Evolutionary conservation across 805 yeast genomes (phyloP).

Genomic region (Myxozyma neglecta): DNA sequence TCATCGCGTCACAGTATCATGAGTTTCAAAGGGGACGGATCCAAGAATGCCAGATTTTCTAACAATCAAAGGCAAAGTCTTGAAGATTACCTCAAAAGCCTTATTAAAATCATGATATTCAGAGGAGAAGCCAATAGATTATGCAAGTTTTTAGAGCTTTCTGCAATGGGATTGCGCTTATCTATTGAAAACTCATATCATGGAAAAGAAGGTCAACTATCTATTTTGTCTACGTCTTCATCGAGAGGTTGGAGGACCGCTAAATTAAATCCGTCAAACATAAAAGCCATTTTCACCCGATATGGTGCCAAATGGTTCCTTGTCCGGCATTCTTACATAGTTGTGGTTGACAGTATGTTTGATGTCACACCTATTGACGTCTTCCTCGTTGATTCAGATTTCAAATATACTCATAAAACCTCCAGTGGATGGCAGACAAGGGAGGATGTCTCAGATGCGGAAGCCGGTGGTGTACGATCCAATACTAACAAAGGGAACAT

Average conservation of each 20-base stretch:
- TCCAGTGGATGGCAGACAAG: slow-evolving; percentile 20
- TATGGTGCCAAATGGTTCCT: slow-evolving; percentile 92
- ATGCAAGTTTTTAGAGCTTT: slow-evolving; percentile 84
- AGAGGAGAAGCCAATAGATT: slow-evolving; percentile 79
- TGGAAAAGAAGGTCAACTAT: slow-evolving; percentile 87
- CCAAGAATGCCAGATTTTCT: slow-evolving; percentile 16
- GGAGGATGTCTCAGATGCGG: slow-evolving; percentile 3
- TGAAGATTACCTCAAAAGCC: slow-evolving; percentile 64
- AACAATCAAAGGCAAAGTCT: slow-evolving; percentile 43
- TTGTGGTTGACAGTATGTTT: slow-evolving; percentile 80
- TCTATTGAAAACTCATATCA: slow-evolving; percentile 77
- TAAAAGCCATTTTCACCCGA: slow-evolving; percentile 84
- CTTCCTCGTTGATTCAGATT: slow-evolving; percentile 78
- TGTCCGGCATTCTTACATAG: slow-evolving; percentile 77
- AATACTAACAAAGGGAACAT: slow-evolving; percentile 6
- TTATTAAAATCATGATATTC: slow-evolving; percentile 60
- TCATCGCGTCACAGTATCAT: slow-evolving; percentile 4
- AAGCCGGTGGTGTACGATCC: slow-evolving; percentile 19
- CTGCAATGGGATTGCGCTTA: slow-evolving; percentile 80
- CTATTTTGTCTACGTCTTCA: slow-evolving; percentile 77
- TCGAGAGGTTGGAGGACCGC: slow-evolving; percentile 96
- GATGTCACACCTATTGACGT: slow-evolving; percentile 90
- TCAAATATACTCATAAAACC: slow-evolving; percentile 49
- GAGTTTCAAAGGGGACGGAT: neutral
- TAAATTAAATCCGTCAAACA: slow-evolving; percentile 75